A percentile compares a stretch with the other conserved stretches of the same genome.
phyloP scores from a whole-genome alignment of 176 grass and related monocot species.

The Ampelocalamus luodianensis region DNA sequence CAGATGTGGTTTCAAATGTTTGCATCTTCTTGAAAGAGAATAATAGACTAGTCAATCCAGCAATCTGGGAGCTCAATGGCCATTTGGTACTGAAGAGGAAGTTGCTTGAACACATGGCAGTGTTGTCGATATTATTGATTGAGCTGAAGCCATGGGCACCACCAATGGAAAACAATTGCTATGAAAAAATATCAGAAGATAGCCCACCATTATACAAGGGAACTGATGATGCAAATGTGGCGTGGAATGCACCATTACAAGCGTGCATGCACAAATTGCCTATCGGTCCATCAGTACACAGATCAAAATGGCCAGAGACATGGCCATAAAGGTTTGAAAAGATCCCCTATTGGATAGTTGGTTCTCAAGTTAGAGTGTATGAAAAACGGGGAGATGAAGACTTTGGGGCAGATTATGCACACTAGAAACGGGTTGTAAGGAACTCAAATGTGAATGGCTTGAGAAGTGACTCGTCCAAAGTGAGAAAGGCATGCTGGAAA shows the following conservation, averaged over 20 bases:
- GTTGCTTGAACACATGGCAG: too few relatives aligned
- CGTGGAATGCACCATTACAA: slow-evolving; percentile 91
- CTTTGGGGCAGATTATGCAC: slow-evolving; percentile 81
- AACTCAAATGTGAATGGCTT: slow-evolving; percentile 88
- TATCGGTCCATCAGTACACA: slow-evolving; percentile 49
- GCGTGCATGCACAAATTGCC: slow-evolving; percentile 92
- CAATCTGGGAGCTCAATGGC: slow-evolving; percentile 82
- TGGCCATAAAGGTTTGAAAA: slow-evolving; percentile 87
- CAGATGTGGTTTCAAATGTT: slow-evolving; percentile 52
- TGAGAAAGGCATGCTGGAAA: too few relatives aligned
- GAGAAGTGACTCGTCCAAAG: slow-evolving; percentile 90
- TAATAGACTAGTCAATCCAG: slow-evolving; percentile 79
- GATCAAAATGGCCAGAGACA: slow-evolving; percentile 76
- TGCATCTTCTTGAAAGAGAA: slow-evolving; percentile 78
- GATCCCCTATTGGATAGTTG: slow-evolving; percentile 83
- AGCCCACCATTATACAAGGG: slow-evolving; percentile 78
- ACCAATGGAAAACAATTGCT: slow-evolving; percentile 85
- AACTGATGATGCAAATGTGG: slow-evolving; percentile 81
- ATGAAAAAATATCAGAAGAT: slow-evolving; percentile 78
- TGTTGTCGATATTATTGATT: too few relatives aligned
- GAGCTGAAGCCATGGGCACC: too few relatives aligned
- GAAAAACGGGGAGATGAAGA: slow-evolving; percentile 88
- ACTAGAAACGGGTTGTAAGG: slow-evolving; percentile 85
- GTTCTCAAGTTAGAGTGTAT: slow-evolving; percentile 79
- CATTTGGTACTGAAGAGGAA: slow-evolving; percentile 82